Conservation (phyloP, 2,329 filamentous ascomycete species). For the Scedosporium minutisporum region DNA sequence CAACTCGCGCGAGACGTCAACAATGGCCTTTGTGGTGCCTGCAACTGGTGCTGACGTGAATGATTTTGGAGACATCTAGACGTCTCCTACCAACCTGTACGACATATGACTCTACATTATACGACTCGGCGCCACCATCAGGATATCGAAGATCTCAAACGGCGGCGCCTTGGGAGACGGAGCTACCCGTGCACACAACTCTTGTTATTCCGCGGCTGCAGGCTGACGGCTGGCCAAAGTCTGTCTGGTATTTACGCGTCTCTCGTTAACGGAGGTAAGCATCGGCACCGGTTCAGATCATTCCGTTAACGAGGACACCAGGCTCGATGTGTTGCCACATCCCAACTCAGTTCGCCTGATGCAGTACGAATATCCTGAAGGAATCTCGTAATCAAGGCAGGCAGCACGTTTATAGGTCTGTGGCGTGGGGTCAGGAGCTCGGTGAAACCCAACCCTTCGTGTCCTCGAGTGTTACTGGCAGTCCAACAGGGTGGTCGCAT, state of each 20-base stretch:
- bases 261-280: neutral
- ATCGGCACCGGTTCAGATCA: neutral
- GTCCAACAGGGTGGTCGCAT: neutral
- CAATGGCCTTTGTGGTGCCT: no score
- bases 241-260: no score
- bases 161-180: no score
- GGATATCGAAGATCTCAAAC: no score
- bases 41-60: no score
- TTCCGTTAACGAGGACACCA: neutral
- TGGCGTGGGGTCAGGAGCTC: neutral
- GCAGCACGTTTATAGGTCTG: neutral
- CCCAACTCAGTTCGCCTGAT: neutral
- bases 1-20: neutral
- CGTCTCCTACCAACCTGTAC: no score
- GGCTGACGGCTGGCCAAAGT: no score
- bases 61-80: no score
- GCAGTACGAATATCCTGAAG: neutral
- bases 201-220: no score
- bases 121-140: no score
- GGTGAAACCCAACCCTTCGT: neutral
- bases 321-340: neutral
- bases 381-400: neutral
- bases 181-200: no score
- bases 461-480: neutral
- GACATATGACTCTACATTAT: no score